Evolutionary conservation across 2,329 filamentous ascomycete genomes (phyloP), one percentile per base, ranked within the genome.

Genomic region (Nannizziopsis barbatae): DNA sequence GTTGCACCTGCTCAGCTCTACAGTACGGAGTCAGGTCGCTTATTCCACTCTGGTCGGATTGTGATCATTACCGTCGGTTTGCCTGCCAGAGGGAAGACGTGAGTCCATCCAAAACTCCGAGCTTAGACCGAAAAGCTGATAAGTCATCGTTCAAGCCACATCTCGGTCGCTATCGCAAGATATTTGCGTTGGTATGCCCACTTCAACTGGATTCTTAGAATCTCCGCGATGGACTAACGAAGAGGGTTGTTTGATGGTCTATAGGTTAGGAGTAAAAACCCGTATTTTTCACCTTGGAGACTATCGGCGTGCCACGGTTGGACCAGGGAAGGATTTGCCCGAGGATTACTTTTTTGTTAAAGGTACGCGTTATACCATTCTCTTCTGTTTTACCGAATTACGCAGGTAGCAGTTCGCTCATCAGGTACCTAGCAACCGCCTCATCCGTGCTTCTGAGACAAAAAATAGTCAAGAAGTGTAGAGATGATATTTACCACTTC

Each of bases 291-390:
- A 98, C 64, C 74, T 98, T 12, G 92, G 93, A 50, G 92, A 98
- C 68, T 98, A 98, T 65, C 84, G 92, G 56, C 80, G 92, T 63
- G 89, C 88, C 30, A 94, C 90, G 12, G 80, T 96, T 54, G 88
- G 87, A 14, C 79, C 81, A 37, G 86, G 82, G 11, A 83, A 83
- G 49, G 80, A 89, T 50, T 84, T 98, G 12, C 93, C 92, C 1
- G 86, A 95, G 54, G 92, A 98, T 64, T 98, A 98, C 67, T 98
- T 98, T 71, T 95, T 90, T 64, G 84, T 94, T 20, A 89, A 96
- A 62, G 90, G 71, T 71, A 58, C 55, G 62, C 39, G 27, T 3
- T 12, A 12, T 36, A 12, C 30, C 8, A 32, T 8, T 17, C 27
- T 8, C n/a, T 15, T 36, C 32, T 15, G 4, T 10, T 32, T 17